Evolutionary conservation across 2,329 filamentous ascomycete species (phyloP), one percentile per base, ranked within the genome.

Genomic region (Fusarium sp.): DNA sequence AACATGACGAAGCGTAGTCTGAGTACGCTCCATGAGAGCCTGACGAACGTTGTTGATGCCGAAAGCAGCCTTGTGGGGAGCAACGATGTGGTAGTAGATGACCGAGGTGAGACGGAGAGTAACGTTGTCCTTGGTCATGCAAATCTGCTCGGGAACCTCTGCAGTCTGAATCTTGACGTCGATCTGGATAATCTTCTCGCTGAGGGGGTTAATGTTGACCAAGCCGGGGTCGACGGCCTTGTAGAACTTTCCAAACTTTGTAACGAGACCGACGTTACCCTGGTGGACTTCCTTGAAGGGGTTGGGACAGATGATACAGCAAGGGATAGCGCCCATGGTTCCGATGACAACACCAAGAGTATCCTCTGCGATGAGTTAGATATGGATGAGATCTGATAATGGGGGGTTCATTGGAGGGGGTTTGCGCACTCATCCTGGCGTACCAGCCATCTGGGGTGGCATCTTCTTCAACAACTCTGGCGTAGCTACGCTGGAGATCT

Each of bases 61-160:
- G 78, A 98, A 99, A 65, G 96, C 95, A 64, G 95, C 93, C 83
- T 97, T 97, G 87, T 98, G 95, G 1, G 96, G 96, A 27, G 92
- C 91, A 60, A 91, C 92, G 77, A 99, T 95, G 85, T 97, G 94
- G 84, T 99, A 99, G 87, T 99, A 99, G 83, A 99, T 97, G 78
- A 99, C 96, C 6, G 93, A 97, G 51, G 94, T 98, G 73, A 99
- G 86, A 75, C 94, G 90, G 42, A 99, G 86, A 49, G 92, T 97
- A 69, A 98, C 96, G 76, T 99, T 99, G 85, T 99, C 96, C 84
- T 98, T 98, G 80, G 96, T 99, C 94, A 99, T 99, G 86, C 96
- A 98, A 68, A 95, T 89, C 82, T 99, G 96, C 82, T 94, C 90
- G 16, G 95, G 95, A 23, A 99, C 96, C 84, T 99, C 91, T 79